Evolutionary conservation across 169 alveolate species (phyloP).

Genomic region (Blepharisma undulans): DNA sequence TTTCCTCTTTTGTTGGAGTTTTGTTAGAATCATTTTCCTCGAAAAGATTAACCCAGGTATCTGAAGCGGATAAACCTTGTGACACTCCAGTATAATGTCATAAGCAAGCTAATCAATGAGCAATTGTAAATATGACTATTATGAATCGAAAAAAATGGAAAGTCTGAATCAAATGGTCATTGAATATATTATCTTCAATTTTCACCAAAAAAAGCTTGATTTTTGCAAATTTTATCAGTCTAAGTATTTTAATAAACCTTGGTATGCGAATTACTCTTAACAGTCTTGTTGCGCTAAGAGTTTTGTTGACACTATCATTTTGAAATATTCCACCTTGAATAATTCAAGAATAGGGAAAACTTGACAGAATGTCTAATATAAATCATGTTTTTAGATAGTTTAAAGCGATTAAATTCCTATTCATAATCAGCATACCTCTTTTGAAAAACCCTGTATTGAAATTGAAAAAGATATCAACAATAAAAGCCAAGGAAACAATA

Average conservation of each 20-base stretch:
- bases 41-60: neutral
- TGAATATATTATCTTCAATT: neutral
- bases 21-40: neutral
- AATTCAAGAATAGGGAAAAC: constrained; percentile 42
- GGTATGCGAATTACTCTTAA: neutral
- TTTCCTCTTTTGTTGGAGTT: neutral
- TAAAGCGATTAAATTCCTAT: constrained; percentile 30
- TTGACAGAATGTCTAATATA: constrained; percentile 45
- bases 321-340: neutral
- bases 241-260: neutral
- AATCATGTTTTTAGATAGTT: constrained; percentile 57
- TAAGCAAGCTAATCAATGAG: constrained; percentile 24
- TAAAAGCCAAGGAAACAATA: constrained; percentile 42
- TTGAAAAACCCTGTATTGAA: constrained; percentile 62
- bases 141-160: neutral
- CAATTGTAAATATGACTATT: neutral
- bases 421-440: constrained; percentile 50
- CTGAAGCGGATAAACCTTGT: neutral
- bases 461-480: constrained; percentile 47
- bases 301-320: neutral
- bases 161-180: neutral
- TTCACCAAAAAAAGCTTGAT: neutral
- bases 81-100: constrained; percentile 6
- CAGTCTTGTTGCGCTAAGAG: neutral
- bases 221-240: constrained; percentile 2